Conservation (phyloP, 805 yeast species). For the Danielozyma ontarioensis region DNA sequence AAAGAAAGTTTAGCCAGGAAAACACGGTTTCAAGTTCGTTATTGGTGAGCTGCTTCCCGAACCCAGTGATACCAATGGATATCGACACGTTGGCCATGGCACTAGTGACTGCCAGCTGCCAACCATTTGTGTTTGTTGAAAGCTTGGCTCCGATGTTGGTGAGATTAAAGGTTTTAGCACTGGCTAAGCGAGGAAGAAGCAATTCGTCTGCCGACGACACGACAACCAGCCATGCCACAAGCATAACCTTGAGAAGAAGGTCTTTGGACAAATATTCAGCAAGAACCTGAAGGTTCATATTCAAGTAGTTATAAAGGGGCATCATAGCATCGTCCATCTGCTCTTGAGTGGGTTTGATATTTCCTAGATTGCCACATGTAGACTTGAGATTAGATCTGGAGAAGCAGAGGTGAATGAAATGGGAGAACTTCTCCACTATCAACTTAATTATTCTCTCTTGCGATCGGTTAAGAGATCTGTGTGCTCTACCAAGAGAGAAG, state of each 20-base stretch:
- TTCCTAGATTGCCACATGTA: slow-evolving; percentile 50
- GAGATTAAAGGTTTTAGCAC: slow-evolving; percentile 30
- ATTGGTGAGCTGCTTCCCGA: slow-evolving; percentile 50
- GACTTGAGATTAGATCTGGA: slow-evolving; percentile 55
- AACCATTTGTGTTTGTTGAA: slow-evolving; percentile 15
- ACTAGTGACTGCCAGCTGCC: slow-evolving; percentile 43
- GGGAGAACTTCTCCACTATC: slow-evolving; percentile 69
- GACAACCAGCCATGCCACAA: slow-evolving; percentile 76
- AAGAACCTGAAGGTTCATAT: slow-evolving; percentile 59
- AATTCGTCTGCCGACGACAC: slow-evolving; percentile 65
- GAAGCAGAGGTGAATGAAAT: slow-evolving; percentile 51
- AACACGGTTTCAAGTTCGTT: slow-evolving; percentile 64
- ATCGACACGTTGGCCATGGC: slow-evolving; percentile 49
- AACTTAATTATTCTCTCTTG: slow-evolving; percentile 62
- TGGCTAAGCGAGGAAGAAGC: slow-evolving; percentile 65
- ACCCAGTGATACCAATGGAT: slow-evolving; percentile 39
- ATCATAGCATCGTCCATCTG: slow-evolving; percentile 60
- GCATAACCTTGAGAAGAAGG: slow-evolving; percentile 58
- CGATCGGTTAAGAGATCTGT: slow-evolving; percentile 57
- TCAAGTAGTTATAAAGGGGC: slow-evolving; percentile 71
- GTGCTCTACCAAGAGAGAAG: slow-evolving; percentile 73
- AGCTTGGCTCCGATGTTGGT: slow-evolving; percentile 16
- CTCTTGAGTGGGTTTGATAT: slow-evolving; percentile 36
- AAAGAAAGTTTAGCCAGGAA: slow-evolving; percentile 62
- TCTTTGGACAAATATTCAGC: slow-evolving; percentile 55